Percentiles rank a stretch among this genome's conserved stretches.
Conservation (phyloP, 257 asterid genomes). For the Gentiana straminea region DNA sequence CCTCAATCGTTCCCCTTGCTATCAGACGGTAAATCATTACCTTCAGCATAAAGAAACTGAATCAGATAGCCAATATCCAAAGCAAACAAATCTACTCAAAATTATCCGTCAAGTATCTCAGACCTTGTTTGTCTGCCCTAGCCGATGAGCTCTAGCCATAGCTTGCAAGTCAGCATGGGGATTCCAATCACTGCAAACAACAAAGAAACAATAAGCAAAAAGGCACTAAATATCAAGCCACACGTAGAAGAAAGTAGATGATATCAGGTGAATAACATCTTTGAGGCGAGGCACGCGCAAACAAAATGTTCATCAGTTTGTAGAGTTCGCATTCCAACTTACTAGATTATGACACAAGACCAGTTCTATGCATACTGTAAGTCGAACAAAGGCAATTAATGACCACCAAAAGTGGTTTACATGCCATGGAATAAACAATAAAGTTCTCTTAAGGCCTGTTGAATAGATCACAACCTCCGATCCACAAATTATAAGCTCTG, state of each 20-base stretch:
- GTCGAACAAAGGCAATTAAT: no score
- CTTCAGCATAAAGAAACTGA: conserved; percentile 33
- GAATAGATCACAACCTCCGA: no score
- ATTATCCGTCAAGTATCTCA: neutral
- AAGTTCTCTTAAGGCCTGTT: no score
- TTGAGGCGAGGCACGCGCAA: no score
- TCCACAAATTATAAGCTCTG: no score
- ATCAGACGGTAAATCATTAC: conserved; percentile 91
- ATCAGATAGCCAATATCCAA: conserved; percentile 8
- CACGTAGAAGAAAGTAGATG: neutral
- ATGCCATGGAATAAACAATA: no score
- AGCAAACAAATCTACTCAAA: conserved; percentile 5
- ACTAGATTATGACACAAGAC: no score
- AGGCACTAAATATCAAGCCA: neutral
- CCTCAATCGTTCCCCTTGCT: conserved; percentile 91
- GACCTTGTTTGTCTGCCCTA: conserved; percentile 98
- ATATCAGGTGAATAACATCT: no score
- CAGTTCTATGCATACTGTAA: no score
- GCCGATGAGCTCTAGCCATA: conserved; percentile 99
- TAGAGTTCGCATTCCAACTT: no score
- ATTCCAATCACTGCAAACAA: conserved; percentile 88
- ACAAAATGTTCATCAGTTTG: no score
- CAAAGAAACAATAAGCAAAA: neutral
- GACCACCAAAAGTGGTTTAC: no score
- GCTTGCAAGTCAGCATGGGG: conserved; percentile 99